Conservation (phyloP, 1,284 basidiomycete genomes). For the Clitocybe nebularis region DNA sequence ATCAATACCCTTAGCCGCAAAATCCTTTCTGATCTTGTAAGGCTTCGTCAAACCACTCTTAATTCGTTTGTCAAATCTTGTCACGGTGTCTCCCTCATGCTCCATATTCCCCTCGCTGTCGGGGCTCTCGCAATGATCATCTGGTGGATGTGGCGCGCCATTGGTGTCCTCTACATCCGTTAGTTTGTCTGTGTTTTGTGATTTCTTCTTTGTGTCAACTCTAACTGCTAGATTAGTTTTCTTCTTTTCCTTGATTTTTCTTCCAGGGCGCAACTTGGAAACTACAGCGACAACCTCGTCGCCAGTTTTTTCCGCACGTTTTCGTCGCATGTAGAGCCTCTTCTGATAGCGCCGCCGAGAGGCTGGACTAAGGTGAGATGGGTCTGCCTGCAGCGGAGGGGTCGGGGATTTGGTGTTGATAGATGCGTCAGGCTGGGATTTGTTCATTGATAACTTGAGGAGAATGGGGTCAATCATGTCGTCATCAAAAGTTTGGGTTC, state of each 20-base stretch:
- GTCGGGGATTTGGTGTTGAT: no score
- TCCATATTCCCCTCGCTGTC: neutral
- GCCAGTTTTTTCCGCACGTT: conserved; percentile 50
- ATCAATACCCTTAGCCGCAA: conserved; percentile 40
- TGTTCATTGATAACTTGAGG: conserved; percentile 7
- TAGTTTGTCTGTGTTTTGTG: no score
- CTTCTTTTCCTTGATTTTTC: conserved; percentile 30
- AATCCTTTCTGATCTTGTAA: conserved; percentile 39
- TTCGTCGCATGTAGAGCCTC: conserved; percentile 68
- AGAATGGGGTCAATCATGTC: conserved; percentile 15
- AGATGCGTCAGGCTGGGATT: no score
- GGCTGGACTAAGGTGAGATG: conserved; percentile 39
- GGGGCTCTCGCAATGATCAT: conserved; percentile 1
- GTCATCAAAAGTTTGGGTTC: conserved; percentile 1
- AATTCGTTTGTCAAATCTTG: conserved; percentile 2
- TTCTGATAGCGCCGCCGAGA: conserved; percentile 57
- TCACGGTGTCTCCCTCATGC: conserved; percentile 6
- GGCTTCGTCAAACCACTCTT: conserved; percentile 37
- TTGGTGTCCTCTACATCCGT: no score
- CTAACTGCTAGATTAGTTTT: no score
- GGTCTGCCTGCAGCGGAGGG: no score
- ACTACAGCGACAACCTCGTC: conserved; percentile 26
- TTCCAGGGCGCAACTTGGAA: conserved; percentile 43
- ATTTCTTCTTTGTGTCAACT: no score
- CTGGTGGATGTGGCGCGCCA: no score